phyloP scores from a whole-genome alignment of 495 filamentous ascomycete species.

The Cercophora scortea region DNA sequence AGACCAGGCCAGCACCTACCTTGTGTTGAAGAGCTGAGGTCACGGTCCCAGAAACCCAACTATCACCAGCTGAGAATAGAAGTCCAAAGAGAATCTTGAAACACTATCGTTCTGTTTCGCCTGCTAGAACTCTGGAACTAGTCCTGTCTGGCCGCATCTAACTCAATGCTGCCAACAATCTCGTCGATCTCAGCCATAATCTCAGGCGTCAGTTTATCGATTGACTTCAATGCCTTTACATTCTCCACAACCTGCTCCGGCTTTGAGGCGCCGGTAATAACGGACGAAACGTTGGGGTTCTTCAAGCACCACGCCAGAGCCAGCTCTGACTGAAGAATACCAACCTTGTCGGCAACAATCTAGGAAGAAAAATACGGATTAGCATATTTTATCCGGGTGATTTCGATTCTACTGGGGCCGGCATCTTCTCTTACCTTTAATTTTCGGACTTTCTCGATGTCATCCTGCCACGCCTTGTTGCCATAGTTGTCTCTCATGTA shows the following conservation, averaged over 20 bases:
- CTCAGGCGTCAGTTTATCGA: conserved; percentile 54
- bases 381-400: too few species aligned
- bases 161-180: conserved; percentile 22
- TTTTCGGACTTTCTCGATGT: conserved; percentile 32
- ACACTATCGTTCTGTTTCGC: too few species aligned
- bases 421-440: conserved; percentile 22
- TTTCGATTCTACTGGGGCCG: too few species aligned
- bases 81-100: too few species aligned
- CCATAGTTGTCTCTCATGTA: conserved; percentile 24
- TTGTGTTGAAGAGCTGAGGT: too few species aligned
- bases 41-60: too few species aligned
- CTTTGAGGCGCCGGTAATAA: conserved; percentile 63
- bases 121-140: background rate
- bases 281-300: conserved; percentile 59
- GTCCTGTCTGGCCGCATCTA: conserved; percentile 19
- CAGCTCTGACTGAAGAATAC: conserved; percentile 48
- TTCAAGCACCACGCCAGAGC: conserved; percentile 67
- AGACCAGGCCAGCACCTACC: too few species aligned
- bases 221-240: conserved; percentile 49
- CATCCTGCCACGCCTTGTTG: conserved; percentile 20
- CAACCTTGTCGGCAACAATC: conserved; percentile 54
- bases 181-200: conserved; percentile 62
- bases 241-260: conserved; percentile 64
- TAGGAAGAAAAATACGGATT: too few species aligned
- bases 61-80: too few species aligned